Conservation (phyloP, 257 asterid species). For the Mentha longifolia region DNA sequence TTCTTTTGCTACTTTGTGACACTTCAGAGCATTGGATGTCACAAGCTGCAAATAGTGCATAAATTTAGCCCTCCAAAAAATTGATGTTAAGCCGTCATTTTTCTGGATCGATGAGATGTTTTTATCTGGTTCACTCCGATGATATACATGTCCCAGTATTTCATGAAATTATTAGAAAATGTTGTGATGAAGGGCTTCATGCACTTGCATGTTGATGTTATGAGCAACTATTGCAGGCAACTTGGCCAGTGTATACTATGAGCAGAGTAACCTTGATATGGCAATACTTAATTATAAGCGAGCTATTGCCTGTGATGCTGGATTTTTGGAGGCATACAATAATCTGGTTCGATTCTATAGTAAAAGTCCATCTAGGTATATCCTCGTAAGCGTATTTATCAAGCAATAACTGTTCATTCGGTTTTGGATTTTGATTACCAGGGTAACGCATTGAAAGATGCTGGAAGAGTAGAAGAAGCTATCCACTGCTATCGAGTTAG, state of each 20-base stretch:
- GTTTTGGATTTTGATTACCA: slow-evolving; percentile 34
- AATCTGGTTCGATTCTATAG: slow-evolving; percentile 66
- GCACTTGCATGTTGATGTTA: slow-evolving; percentile 27
- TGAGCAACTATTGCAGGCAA: slow-evolving; percentile 65
- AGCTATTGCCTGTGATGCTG: slow-evolving; percentile 92
- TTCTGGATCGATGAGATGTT: slow-evolving; percentile 4
- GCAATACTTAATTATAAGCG: slow-evolving; percentile 87
- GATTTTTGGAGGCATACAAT: slow-evolving; percentile 94
- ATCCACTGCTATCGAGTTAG: slow-evolving; percentile 87
- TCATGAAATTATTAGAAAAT: slow-evolving; percentile 5
- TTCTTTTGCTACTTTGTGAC: background rate
- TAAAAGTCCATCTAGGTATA: slow-evolving; percentile 7
- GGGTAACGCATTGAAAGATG: slow-evolving; percentile 99
- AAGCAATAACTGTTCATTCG: slow-evolving; percentile 24
- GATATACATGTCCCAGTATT: background rate
- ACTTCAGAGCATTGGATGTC: background rate
- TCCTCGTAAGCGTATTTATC: slow-evolving; percentile 14
- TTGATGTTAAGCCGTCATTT: slow-evolving; percentile 23
- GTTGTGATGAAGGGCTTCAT: slow-evolving; percentile 4
- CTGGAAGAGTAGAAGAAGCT: slow-evolving; percentile 95
- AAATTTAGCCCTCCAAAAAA: slow-evolving; percentile 6
- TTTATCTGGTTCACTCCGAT: slow-evolving; percentile 1
- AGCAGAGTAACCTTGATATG: slow-evolving; percentile 95
- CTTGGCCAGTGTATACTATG: slow-evolving; percentile 91
- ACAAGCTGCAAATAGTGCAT: slow-evolving; percentile 4